Percentiles rank a stretch among this genome's conserved stretches.
Conservation (phyloP, 805 yeast species). For the Barnettozyma populi region DNA sequence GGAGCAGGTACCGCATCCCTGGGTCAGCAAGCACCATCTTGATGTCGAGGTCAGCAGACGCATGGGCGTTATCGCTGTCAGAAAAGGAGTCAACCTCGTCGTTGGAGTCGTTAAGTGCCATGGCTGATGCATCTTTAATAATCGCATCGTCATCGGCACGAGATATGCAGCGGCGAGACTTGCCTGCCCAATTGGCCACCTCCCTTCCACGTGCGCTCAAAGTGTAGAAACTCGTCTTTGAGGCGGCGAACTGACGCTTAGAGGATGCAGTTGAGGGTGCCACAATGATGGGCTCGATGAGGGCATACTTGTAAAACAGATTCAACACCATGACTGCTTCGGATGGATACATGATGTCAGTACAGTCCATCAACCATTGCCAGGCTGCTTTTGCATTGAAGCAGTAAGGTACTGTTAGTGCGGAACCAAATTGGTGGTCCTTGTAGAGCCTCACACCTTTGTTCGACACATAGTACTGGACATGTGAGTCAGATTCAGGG, state of each 20-base stretch:
- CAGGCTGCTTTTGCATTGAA: slow-evolving; percentile 71
- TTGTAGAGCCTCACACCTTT: slow-evolving; percentile 60
- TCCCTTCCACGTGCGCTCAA: slow-evolving; percentile 39
- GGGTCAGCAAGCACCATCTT: slow-evolving; percentile 60
- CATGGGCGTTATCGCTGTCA: slow-evolving; percentile 10
- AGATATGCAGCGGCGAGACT: slow-evolving; percentile 3
- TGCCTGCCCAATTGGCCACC: slow-evolving; percentile 30
- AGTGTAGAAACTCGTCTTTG: slow-evolving; percentile 38
- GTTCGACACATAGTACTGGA: slow-evolving; percentile 69
- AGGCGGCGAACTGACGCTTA: slow-evolving; percentile 26
- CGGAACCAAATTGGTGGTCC: slow-evolving; percentile 31
- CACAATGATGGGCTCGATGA: slow-evolving; percentile 40
- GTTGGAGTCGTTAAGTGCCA: slow-evolving; percentile 17
- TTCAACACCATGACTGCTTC: slow-evolving; percentile 53
- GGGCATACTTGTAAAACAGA: slow-evolving; percentile 40
- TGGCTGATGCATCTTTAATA: slow-evolving; percentile 9
- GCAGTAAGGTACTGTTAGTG: slow-evolving; percentile 35
- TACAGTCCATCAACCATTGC: slow-evolving; percentile 91
- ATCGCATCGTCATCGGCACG: slow-evolving; percentile 18
- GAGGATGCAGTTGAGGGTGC: slow-evolving; percentile 31
- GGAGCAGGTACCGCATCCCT: slow-evolving; percentile 64
- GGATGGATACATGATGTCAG: slow-evolving; percentile 51
- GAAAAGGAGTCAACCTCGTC: slow-evolving; percentile 11
- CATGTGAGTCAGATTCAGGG: slow-evolving; percentile 79
- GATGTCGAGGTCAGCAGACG: slow-evolving; percentile 13